Conservation (phyloP, 202 grass and related monocot species). For the Eragrostis tef region DNA sequence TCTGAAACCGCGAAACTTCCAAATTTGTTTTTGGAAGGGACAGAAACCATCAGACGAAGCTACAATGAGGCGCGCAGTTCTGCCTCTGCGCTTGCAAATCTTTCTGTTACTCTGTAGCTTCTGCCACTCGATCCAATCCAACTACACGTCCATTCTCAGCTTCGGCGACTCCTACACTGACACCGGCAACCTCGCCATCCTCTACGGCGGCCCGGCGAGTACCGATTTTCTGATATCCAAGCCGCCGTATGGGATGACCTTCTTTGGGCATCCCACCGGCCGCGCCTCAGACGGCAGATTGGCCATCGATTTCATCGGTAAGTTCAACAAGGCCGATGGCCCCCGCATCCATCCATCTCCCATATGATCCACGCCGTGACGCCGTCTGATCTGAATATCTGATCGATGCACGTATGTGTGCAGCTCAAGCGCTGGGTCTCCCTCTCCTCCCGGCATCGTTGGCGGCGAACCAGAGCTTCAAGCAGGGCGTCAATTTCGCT, state of each 20-base stretch:
- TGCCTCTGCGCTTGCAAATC: neutral
- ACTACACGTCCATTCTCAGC: constrained; percentile 53
- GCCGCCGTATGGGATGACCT: constrained; percentile 53
- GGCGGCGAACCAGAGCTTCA: constrained; percentile 45
- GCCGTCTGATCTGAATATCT: neutral
- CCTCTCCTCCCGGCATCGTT: constrained; percentile 58
- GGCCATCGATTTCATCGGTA: constrained; percentile 58
- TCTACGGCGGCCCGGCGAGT: neutral
- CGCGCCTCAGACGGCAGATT: constrained; percentile 51
- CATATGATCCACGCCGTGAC: neutral
- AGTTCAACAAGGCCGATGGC: neutral
- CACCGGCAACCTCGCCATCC: constrained; percentile 52
- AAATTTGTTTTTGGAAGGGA: neutral
- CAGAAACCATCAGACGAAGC: neutral
- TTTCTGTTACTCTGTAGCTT: neutral
- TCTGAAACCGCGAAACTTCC: neutral
- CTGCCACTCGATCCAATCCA: neutral
- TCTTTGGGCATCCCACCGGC: constrained; percentile 48
- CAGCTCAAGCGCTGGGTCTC: constrained; percentile 48
- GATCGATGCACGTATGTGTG: no score
- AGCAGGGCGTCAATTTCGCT: constrained; percentile 57
- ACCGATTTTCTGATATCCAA: neutral
- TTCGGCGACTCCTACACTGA: constrained; percentile 65
- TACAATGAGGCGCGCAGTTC: neutral
- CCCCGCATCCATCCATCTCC: neutral